Percentiles rank a stretch among this genome's conserved stretches.
These are phyloP conservation scores for Irpex lacteus DNA, from an alignment of 1,284 basidiomycete species.

Conservation along the genomic window DNA sequence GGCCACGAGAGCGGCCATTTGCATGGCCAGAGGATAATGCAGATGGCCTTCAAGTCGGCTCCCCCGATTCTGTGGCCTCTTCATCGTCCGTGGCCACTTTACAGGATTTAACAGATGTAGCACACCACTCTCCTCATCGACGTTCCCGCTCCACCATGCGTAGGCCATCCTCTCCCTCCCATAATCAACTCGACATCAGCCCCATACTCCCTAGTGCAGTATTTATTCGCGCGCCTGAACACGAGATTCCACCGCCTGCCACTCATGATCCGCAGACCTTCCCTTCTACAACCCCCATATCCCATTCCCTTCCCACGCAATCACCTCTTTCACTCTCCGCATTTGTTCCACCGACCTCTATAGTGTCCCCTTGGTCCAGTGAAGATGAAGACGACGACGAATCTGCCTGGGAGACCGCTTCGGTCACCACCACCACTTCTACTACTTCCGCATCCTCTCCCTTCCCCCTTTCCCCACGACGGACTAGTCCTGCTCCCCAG, in stretches of 20 bases:
- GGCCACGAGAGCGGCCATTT: conserved; percentile 47
- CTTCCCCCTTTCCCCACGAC: conserved; percentile 32
- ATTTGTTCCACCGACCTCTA: conserved; percentile 22
- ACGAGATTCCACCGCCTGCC: conserved; percentile 23
- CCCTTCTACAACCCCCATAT: conserved; percentile 19
- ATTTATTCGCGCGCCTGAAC: conserved; percentile 19
- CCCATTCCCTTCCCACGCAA: conserved; percentile 19
- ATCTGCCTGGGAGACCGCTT: conserved; percentile 70
- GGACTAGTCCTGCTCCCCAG: conserved; percentile 26
- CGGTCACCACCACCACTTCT: conserved; percentile 56
- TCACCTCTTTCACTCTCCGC: conserved; percentile 31
- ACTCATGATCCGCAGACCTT: conserved; percentile 17
- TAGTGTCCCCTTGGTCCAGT: conserved; percentile 65
- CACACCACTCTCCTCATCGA: conserved; percentile 13
- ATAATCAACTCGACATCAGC: conserved; percentile 31
- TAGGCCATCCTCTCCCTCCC: conserved; percentile 41
- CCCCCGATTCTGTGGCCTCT: conserved; percentile 26
- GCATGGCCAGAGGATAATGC: conserved; percentile 22
- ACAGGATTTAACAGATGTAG: conserved; percentile 19
- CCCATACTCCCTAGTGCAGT: conserved; percentile 10
- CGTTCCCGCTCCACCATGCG: conserved; percentile 43
- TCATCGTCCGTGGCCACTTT: conserved; percentile 25
- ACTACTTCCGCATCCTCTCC: conserved; percentile 47
- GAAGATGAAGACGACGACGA: conserved; percentile 78
- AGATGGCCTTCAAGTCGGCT: conserved; percentile 17